These are phyloP conservation scores for Dittrichia graveolens DNA, from an alignment of 129 eudicot species.

Conservation along the genomic window DNA sequence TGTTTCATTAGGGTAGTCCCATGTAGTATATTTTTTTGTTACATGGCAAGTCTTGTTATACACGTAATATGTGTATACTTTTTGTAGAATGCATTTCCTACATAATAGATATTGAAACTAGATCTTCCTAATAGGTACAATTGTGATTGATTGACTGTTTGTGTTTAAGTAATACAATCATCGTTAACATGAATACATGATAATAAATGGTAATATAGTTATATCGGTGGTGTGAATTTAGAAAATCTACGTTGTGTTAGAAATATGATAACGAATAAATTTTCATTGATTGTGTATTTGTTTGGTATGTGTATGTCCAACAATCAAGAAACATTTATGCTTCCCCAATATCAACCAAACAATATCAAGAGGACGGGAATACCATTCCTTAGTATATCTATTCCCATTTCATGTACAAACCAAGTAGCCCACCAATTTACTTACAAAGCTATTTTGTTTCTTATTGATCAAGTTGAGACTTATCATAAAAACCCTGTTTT, in stretches of 20 bases:
- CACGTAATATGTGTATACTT: constrained; percentile 1
- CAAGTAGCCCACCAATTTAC: neutral
- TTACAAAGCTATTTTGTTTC: neutral
- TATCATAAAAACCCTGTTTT: constrained; percentile 12
- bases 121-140: constrained; percentile 8
- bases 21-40: constrained; percentile 12
- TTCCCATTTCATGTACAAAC: no score
- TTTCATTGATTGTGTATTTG: neutral
- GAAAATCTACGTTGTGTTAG: neutral
- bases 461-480: constrained; percentile 10
- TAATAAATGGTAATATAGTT: neutral
- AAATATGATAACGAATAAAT: neutral
- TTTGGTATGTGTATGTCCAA: neutral
- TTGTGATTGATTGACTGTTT: neutral
- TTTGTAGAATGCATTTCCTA: constrained; percentile 4
- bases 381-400: no score
- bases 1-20: constrained; percentile 14
- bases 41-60: neutral
- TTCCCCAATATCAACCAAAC: no score
- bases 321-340: neutral
- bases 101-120: constrained; percentile 8
- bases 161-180: neutral
- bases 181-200: neutral
- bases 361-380: no score
- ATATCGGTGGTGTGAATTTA: neutral